Percentiles rank a stretch among this genome's conserved stretches.
These are phyloP conservation scores for Termitomyces sp. DNA, from an alignment of 768 basidiomycete genomes.

Conservation along the genomic window DNA sequence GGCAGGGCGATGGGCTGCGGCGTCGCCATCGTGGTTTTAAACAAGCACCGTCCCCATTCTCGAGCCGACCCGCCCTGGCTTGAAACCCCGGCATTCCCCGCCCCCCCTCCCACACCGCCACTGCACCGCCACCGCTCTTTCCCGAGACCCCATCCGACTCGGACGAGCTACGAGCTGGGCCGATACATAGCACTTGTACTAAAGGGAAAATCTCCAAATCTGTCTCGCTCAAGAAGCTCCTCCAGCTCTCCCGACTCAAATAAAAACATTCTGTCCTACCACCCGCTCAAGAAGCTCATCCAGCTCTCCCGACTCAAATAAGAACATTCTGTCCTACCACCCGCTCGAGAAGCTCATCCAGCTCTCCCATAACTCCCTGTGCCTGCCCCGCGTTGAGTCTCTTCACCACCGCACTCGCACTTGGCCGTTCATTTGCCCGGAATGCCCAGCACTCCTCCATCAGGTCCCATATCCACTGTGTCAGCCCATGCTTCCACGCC, in stretches of 20 bases:
- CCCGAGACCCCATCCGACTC: neutral
- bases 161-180: no score
- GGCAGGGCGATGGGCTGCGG: slow-evolving; percentile 47
- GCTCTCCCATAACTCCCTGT: no score
- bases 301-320: no score
- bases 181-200: no score
- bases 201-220: no score
- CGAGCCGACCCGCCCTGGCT: neutral
- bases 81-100: slow-evolving; percentile 2
- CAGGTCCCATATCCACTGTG: neutral
- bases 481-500: neutral
- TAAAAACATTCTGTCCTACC: no score
- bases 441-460: neutral
- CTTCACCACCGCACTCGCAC: neutral
- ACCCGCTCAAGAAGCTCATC: no score
- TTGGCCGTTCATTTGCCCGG: neutral
- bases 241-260: no score
- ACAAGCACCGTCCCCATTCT: neutral
- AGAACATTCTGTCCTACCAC: no score
- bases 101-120: neutral
- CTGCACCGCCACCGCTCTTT: neutral
- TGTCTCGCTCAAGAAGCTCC: no score
- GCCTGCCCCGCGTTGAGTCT: neutral
- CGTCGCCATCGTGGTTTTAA: slow-evolving; percentile 16
- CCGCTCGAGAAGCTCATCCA: no score